Base-by-base conservation (phyloP, 2,329 filamentous ascomycete species). In the Pseudophaeomoniella oleicola region DNA sequence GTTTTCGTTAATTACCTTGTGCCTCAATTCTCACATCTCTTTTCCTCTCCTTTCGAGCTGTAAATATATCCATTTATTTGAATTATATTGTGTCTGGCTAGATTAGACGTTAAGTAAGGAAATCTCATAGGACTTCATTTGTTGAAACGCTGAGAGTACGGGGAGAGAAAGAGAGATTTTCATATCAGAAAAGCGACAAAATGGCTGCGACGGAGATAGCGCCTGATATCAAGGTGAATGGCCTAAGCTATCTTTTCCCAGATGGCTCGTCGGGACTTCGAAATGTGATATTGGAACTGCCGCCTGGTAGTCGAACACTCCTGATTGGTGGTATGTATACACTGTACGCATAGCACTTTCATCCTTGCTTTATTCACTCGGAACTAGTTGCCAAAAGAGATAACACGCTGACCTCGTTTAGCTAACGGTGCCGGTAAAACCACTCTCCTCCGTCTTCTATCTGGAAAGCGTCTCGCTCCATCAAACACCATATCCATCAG, bases 381-480 rank as follows among this genome's bases (percentile, higher is more conserved):
- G 17, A 17, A 34, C 35, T 41, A 15, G 32, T 34, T 50, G 37
- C 51, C 35, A 42, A 19, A 34, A 16, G 18, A n/a, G n/a, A n/a
- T n/a, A n/a, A n/a, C n/a, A n/a, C n/a, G n/a, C n/a, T n/a, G n/a
- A 27, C n/a, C n/a, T 27, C 29, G 15, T 45, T 46, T 46, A 77
- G 74, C 90, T 56, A 98, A 98, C 59, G 90, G 90, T 44, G 88
- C 90, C 14, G 90, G 90, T 46, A 98, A 98, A 64, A 96, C 90
- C 5, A 98, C 90, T 1, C 78, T 98, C 39, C 78, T 98, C 33
- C 87, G 87, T 41, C 81, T 98, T 32, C 76, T 98, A 41, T 85
- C 87, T 13, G 90, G 90, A 54, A 96, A 96, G 66, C 85, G 87
- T 39, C 82, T 98, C 50, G 81, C 88, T 1, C 88, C 90, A 0